These are phyloP conservation scores for Trichoderma sp. DNA, from an alignment of 2,329 filamentous ascomycete species.

Conservation along the genomic window DNA sequence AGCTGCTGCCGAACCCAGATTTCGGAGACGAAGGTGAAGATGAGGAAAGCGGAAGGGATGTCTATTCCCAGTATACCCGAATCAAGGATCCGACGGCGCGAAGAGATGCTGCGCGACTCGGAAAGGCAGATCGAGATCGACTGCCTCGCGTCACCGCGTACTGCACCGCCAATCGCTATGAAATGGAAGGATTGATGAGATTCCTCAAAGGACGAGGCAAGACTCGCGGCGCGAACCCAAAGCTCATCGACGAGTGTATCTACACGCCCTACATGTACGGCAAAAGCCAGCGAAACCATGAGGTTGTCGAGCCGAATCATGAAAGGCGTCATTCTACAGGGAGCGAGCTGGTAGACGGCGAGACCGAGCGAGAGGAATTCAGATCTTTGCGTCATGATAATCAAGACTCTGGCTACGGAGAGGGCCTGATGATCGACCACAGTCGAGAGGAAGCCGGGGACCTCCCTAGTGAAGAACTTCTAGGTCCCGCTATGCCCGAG, in stretches of 20 bases:
- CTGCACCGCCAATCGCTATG: conserved; percentile 89
- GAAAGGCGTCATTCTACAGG: conserved; percentile 76
- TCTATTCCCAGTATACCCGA: conserved; percentile 95
- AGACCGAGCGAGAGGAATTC: conserved; percentile 50
- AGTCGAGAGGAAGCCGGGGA: conserved; percentile 28
- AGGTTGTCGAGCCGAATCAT: conserved; percentile 42
- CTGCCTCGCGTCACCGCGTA: conserved; percentile 93
- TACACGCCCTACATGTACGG: conserved; percentile 90
- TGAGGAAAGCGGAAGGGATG: conserved; percentile 89
- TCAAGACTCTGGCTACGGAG: conserved; percentile 32
- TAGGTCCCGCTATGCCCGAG: conserved; percentile 37
- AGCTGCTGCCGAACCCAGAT: conserved; percentile 90
- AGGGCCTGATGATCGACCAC: conserved; percentile 30
- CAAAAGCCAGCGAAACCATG: conserved; percentile 31
- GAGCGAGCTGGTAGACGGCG: conserved; percentile 51
- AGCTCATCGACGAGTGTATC: conserved; percentile 95
- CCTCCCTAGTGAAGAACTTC: conserved; percentile 33
- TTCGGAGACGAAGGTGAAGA: conserved; percentile 73
- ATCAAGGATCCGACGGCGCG: conserved; percentile 96
- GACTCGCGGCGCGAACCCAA: conserved; percentile 76
- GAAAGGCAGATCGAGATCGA: conserved; percentile 86
- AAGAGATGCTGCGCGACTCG: conserved; percentile 85
- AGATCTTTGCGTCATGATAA: conserved; percentile 55
- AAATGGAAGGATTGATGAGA: conserved; percentile 83
- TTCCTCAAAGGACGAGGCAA: conserved; percentile 85